Base-by-base conservation (phyloP, 177 flowering plant genomes). In the Vitis hybrid region DNA sequence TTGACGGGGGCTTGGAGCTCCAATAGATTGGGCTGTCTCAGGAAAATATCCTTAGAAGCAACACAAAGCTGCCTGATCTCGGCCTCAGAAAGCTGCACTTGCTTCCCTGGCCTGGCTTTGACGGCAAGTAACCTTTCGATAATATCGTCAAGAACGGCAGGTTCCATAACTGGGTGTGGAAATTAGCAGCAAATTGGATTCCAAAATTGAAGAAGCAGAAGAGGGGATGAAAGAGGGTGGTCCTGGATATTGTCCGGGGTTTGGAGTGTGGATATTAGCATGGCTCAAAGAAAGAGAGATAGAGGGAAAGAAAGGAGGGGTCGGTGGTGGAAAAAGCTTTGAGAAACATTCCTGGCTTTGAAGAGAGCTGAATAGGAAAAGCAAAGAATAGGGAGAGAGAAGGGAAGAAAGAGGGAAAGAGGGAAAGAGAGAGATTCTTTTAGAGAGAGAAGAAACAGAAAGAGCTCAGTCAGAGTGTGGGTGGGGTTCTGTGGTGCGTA, bases 1-100 rank as follows among this genome's bases (percentile, higher is more conserved):
- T 92, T 90, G 69, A 92, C 83, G 71, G 97, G 97, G 1, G 97
- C 93, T 77, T 89, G 87, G 61, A 92, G 89, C 66, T 92, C 92
- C 71, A 92, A 81, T n/a, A 92, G 82, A 82, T 84, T 88, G 18
- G 97, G 95, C 74, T 92, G 97, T 59, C 74, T 81, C 81, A 85
- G 73, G 83, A 92, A 92, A 73, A 90, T 82, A n/a, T 84, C 89
- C 64, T 73, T 84, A 17, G 97, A 87, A 1, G 65, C 82, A 9
- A 78, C 31, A 73, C 94, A 90, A 3, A 92, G 89, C 65, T 90
- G 91, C 69, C 84, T 80, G 77, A 90, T 92, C 76, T 92, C 97
- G 14, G 87, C 20, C 74, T 92, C 95, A 11, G 87, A 80, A 3
- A 92, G 82, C 85, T 87, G 93, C 17, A 92, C 93, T 67, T 82